Percentiles rank a stretch among this genome's conserved stretches.
phyloP scores from a whole-genome alignment of 768 basidiomycete species.

The Leccinum variicolor region DNA sequence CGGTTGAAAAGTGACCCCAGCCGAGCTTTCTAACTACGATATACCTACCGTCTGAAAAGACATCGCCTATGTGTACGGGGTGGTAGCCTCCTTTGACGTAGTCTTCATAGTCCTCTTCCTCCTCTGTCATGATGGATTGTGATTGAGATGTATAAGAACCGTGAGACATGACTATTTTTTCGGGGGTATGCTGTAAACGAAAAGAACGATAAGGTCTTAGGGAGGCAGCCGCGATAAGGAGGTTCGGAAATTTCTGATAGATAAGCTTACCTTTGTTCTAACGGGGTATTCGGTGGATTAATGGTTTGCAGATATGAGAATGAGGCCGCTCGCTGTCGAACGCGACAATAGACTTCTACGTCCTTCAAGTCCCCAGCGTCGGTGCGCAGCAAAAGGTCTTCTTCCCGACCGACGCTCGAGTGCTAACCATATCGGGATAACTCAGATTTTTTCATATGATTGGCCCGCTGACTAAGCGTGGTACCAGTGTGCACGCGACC shows the following conservation, averaged over 20 bases:
- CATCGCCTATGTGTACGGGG: conserved; percentile 92
- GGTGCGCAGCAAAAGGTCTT: conserved; percentile 9
- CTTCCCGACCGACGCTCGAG: not conserved
- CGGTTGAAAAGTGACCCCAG: conserved; percentile 93
- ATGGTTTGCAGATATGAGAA: not conserved
- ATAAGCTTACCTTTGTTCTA: conserved; percentile 30
- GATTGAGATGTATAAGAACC: conserved; percentile 70
- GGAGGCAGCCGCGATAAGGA: conserved; percentile 29
- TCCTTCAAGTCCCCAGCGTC: conserved; percentile 5
- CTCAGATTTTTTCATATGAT: conserved; percentile 25
- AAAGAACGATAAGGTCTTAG: conserved; percentile 30
- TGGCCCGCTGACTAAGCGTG: conserved; percentile 29
- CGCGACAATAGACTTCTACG: not conserved
- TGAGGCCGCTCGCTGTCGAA: not conserved
- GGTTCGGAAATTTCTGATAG: conserved; percentile 23
- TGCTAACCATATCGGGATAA: conserved; percentile 18
- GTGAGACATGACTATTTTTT: conserved; percentile 55
- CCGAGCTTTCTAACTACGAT: conserved; percentile 92
- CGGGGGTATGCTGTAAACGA: conserved; percentile 34
- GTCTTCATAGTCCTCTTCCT: conserved; percentile 94
- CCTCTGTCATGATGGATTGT: conserved; percentile 82
- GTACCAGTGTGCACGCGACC: conserved; percentile 14
- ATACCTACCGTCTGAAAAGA: conserved; percentile 85
- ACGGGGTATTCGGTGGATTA: conserved; percentile 22
- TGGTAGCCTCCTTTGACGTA: conserved; percentile 82